Evolutionary conservation across 2,329 filamentous ascomycete species (phyloP), one percentile per base, ranked within the genome.

Genomic region (Trichoderma simmonsii): DNA sequence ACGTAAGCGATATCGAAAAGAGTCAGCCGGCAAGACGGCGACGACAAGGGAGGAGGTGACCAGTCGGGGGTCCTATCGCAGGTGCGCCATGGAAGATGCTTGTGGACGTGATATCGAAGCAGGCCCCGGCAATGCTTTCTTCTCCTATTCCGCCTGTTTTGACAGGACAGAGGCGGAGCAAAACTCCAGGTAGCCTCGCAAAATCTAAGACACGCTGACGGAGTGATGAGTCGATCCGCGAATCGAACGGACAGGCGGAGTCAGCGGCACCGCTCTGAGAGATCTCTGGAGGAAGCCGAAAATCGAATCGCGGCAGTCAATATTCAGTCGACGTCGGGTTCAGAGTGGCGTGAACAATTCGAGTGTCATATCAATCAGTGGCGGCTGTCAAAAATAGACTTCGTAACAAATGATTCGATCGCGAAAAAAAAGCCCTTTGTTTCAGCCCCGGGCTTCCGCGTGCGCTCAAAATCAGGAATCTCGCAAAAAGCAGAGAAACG

Each of bases 81-180:
- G 48, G 68, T 51, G 57, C 66, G 71, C 71, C 71, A 72, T 72
- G 70, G 70, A 72, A 69, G 15, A 54, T 21, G 57, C 12, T 54
- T 39, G 39, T 36, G 11, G 21, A 32, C 6, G 24, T 36, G 26
- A 21, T 24, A 28, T 32, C 28, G 54, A 60, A 30, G 24, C 28
- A 30, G 24, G 28, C 12, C 21, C 43, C 43, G 9, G 24, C 9
- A 24, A 15, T 24, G 54, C 54, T 32, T 18, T 14, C 6, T 30
- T 32, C 34, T 32, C 26, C 28, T 56, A 26, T 64, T 34, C 12
- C 32, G 48, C 11, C 32, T n/a, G 64, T 32, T 57, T 21, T 6
- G n/a, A 21, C 6, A 32, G 39, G 11, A 18, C 18, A 5, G 1
- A 60, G 64, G 48, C 48, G 64, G 64, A 26, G 64, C 26, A 60